phyloP scores from a whole-genome alignment of 768 basidiomycete species.

The Galerina marginata region DNA sequence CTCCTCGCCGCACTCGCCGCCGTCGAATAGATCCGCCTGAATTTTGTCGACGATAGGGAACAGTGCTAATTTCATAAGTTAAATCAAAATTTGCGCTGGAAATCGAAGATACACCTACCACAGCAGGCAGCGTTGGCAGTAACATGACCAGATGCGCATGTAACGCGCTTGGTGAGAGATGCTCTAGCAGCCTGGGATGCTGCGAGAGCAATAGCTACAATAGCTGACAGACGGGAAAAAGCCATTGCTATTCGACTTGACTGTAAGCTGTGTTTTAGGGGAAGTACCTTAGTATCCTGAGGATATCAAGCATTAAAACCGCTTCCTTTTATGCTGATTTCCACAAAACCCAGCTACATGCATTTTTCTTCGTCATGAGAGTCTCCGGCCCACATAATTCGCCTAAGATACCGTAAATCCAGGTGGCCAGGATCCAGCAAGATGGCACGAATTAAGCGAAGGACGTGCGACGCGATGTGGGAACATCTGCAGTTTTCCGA shows the following conservation, averaged over 20 bases:
- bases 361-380: no score
- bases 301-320: no score
- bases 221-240: constrained; percentile 15
- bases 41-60: constrained; percentile 22
- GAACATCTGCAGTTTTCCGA: no score
- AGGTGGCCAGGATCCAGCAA: no score
- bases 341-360: no score
- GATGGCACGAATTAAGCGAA: no score
- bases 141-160: constrained; percentile 25
- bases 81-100: not conserved
- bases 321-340: no score
- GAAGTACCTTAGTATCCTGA: no score
- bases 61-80: not conserved
- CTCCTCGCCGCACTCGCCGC: constrained; percentile 23
- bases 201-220: constrained; percentile 15
- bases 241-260: constrained; percentile 9
- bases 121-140: constrained; percentile 25
- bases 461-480: no score
- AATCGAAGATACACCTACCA: constrained; percentile 4
- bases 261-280: no score
- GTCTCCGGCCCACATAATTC: no score
- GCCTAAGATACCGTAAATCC: no score
- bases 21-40: constrained; percentile 20
- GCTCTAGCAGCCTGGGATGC: constrained; percentile 13
- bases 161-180: constrained; percentile 25